A percentile compares a stretch with the other conserved stretches of the same genome.
phyloP scores from a whole-genome alignment of 805 yeast species.

The Candida nonsorbophila region DNA sequence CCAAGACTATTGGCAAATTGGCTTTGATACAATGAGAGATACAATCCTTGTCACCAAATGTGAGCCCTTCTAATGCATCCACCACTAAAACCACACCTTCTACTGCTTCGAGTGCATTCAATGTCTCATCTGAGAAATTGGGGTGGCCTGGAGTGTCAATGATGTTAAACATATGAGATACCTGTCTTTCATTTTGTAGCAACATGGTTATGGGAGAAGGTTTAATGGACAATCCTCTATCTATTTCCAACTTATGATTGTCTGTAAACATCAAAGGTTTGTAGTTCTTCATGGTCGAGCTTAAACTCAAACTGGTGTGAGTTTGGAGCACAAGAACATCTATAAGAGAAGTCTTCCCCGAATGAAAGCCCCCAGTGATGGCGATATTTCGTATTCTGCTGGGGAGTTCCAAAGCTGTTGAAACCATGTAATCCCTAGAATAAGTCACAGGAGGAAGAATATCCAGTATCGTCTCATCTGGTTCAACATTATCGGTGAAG shows the following conservation, averaged over 20 bases:
- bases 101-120: slow-evolving; percentile 48
- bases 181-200: slow-evolving; percentile 43
- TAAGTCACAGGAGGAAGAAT: slow-evolving; percentile 64
- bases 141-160: slow-evolving; percentile 92
- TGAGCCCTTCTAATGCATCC: slow-evolving; percentile 84
- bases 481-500: slow-evolving; percentile 27
- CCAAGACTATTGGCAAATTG: slow-evolving; percentile 50
- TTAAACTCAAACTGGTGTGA: slow-evolving; percentile 37
- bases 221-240: slow-evolving; percentile 66
- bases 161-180: slow-evolving; percentile 56
- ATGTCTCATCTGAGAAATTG: slow-evolving; percentile 73
- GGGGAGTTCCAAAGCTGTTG: slow-evolving; percentile 43
- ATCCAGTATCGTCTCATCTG: too few species aligned
- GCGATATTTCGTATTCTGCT: slow-evolving; percentile 70
- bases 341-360: slow-evolving; percentile 80
- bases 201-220: slow-evolving; percentile 58
- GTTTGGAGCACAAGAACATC: slow-evolving; percentile 67
- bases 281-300: slow-evolving; percentile 27
- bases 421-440: slow-evolving; percentile 56
- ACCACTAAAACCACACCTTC: slow-evolving; percentile 69
- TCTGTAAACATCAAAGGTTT: slow-evolving; percentile 64
- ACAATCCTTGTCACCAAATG: slow-evolving; percentile 45
- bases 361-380: slow-evolving; percentile 71
- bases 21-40: slow-evolving; percentile 48
- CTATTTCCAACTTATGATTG: slow-evolving; percentile 60